These are phyloP conservation scores for Lachancea mirantina DNA, from an alignment of 805 yeast genomes.

Conservation along the genomic window DNA sequence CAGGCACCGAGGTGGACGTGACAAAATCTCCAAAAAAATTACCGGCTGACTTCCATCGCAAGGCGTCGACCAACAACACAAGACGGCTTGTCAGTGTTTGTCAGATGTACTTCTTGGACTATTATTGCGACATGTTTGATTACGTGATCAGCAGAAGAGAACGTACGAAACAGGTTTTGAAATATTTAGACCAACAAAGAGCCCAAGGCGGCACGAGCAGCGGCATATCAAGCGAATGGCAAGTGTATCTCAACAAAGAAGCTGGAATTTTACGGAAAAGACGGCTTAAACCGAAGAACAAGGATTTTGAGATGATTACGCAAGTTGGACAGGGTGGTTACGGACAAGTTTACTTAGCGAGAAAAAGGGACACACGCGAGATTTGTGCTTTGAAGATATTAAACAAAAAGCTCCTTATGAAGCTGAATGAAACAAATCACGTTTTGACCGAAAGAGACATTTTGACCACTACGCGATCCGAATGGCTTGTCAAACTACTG, in stretches of 20 bases:
- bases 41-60: slow-evolving; percentile 43
- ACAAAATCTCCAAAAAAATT: slow-evolving; percentile 31
- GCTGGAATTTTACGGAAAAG: slow-evolving; percentile 78
- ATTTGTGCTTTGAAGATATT: slow-evolving; percentile 91
- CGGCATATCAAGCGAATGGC: slow-evolving; percentile 58
- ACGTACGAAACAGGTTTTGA: slow-evolving; percentile 64
- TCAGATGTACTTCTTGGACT: slow-evolving; percentile 88
- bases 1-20: slow-evolving; percentile 20
- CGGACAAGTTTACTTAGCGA: slow-evolving; percentile 95
- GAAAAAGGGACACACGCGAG: slow-evolving; percentile 89
- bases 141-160: slow-evolving; percentile 83
- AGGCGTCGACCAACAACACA: slow-evolving; percentile 67
- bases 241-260: slow-evolving; percentile 75
- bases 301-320: slow-evolving; percentile 92
- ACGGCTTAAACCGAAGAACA: slow-evolving; percentile 85
- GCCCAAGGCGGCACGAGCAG: slow-evolving; percentile 27
- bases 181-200: slow-evolving; percentile 38
- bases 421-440: slow-evolving; percentile 91
- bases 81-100: slow-evolving; percentile 84
- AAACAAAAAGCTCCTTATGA: slow-evolving; percentile 77
- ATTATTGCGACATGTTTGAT: slow-evolving; percentile 92
- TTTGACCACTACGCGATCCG: slow-evolving; percentile 88
- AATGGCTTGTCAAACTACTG: slow-evolving; percentile 88
- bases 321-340: slow-evolving; percentile 99
- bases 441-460: slow-evolving; percentile 95